Conservation (phyloP, 1,284 basidiomycete genomes). For the Pyrrhoderma lamaoense region DNA sequence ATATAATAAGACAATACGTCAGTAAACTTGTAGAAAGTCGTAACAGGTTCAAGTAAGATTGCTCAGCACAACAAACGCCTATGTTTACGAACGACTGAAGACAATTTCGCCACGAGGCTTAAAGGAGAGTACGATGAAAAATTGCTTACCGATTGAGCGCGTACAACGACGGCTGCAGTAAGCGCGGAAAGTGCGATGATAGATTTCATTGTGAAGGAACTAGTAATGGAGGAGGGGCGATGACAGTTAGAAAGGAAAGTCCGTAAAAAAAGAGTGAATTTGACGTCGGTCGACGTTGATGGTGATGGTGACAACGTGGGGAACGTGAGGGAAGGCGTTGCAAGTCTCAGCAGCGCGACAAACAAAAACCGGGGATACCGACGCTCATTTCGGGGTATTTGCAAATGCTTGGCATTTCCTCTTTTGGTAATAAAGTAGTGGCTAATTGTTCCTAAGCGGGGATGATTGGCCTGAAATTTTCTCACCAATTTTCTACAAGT, state of each 20-base stretch:
- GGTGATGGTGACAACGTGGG: conserved; percentile 5
- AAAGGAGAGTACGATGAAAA: conserved; percentile 16
- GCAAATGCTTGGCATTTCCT: background rate
- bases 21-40: conserved; percentile 27
- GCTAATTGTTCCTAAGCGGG: too few relatives aligned
- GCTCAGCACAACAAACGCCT: conserved; percentile 10
- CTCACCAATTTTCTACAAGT: too few relatives aligned
- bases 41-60: conserved; percentile 20
- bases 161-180: conserved; percentile 40
- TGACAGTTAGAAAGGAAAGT: background rate
- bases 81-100: background rate
- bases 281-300: background rate
- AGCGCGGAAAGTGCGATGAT: conserved; percentile 41
- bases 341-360: background rate
- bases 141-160: conserved; percentile 27
- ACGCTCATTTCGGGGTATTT: conserved; percentile 1
- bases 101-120: background rate
- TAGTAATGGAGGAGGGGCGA: conserved; percentile 13
- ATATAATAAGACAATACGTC: conserved; percentile 18
- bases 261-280: background rate
- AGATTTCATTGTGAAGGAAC: conserved; percentile 38
- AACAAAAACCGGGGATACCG: too few relatives aligned
- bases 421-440: too few relatives aligned
- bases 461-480: too few relatives aligned
- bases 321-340: conserved; percentile 4